A percentile compares a stretch with the other conserved stretches of the same genome.
Evolutionary conservation across 1,284 basidiomycete species (phyloP).

Genomic region (Puccinia horiana): DNA sequence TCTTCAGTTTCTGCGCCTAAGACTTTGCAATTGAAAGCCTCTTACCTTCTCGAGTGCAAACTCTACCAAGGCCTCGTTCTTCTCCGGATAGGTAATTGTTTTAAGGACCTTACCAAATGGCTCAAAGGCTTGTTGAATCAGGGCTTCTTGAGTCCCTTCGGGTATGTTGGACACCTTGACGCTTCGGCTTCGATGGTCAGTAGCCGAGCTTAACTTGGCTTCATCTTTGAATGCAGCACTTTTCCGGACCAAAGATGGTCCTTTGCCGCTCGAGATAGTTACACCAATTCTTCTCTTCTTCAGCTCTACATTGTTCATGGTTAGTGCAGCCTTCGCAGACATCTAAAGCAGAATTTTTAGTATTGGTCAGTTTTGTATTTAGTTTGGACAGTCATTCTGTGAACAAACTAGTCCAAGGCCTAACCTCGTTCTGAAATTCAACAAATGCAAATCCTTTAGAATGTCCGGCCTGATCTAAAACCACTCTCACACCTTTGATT

Average conservation of each 20-base stretch:
- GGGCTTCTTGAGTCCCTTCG: slow-evolving; percentile 72
- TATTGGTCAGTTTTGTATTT: not conserved
- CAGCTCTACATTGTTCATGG: slow-evolving; percentile 78
- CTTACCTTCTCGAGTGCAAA: slow-evolving; percentile 44
- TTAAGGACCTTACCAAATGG: slow-evolving; percentile 68
- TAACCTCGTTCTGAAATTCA: slow-evolving; percentile 79
- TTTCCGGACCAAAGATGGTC: slow-evolving; percentile 59
- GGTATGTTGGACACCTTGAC: slow-evolving; percentile 76
- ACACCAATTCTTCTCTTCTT: slow-evolving; percentile 82
- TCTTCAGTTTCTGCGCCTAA: not conserved
- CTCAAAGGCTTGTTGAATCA: slow-evolving; percentile 82
- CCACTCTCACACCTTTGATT: slow-evolving; percentile 77
- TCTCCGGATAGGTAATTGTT: slow-evolving; percentile 48
- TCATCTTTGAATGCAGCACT: slow-evolving; percentile 28
- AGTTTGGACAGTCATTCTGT: not conserved
- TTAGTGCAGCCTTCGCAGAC: slow-evolving; percentile 71
- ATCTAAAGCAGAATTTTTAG: slow-evolving; percentile 61
- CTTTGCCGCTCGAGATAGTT: slow-evolving; percentile 74
- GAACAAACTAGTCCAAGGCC: slow-evolving; percentile 50
- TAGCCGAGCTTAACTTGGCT: slow-evolving; percentile 53
- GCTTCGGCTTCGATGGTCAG: slow-evolving; percentile 66
- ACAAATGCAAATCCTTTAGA: slow-evolving; percentile 89
- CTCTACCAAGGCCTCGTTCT: slow-evolving; percentile 44
- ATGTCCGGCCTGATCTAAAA: slow-evolving; percentile 70
- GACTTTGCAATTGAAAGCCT: not conserved